Conservation (phyloP, 495 filamentous ascomycete genomes). For the Tuber brumale region DNA sequence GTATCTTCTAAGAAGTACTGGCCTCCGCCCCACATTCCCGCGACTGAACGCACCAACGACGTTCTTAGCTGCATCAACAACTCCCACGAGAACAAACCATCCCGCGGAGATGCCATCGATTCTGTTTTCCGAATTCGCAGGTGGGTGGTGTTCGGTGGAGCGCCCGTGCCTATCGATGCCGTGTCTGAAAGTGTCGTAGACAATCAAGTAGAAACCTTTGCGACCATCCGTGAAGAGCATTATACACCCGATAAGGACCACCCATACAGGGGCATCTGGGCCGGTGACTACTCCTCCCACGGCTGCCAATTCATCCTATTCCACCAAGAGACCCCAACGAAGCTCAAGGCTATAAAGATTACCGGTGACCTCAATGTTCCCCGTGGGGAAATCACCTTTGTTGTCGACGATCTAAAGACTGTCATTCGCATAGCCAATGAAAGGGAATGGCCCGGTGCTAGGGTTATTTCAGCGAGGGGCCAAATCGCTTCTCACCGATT, state of each 20-base stretch:
- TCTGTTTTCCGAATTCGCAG: slow-evolving; percentile 67
- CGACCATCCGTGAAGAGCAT: slow-evolving; percentile 61
- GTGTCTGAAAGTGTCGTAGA: slow-evolving; percentile 46
- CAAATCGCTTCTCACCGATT: slow-evolving; percentile 72
- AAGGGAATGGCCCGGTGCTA: slow-evolving; percentile 61
- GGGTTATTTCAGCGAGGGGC: slow-evolving; percentile 66
- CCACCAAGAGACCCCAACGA: slow-evolving; percentile 53
- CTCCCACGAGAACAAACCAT: slow-evolving; percentile 45
- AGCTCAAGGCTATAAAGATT: slow-evolving; percentile 73
- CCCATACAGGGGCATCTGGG: slow-evolving; percentile 83
- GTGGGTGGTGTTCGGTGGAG: slow-evolving; percentile 56
- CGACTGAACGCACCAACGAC: slow-evolving; percentile 51
- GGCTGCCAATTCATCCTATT: slow-evolving; percentile 84
- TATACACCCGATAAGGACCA: slow-evolving; percentile 74
- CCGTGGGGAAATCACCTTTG: slow-evolving; percentile 72
- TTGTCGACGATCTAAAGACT: slow-evolving; percentile 66
- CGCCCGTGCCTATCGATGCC: slow-evolving; percentile 6
- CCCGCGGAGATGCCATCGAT: slow-evolving; percentile 47
- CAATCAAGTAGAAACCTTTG: slow-evolving; percentile 67
- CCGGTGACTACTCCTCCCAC: slow-evolving; percentile 81
- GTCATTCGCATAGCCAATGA: slow-evolving; percentile 58
- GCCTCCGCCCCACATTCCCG: slow-evolving; percentile 68
- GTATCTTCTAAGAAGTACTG: slow-evolving; percentile 52
- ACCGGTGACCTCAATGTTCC: slow-evolving; percentile 88
- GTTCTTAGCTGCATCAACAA: slow-evolving; percentile 38